These are phyloP conservation scores for Fraxinus paxiana DNA, from an alignment of 305 asterid genomes.

Conservation along the genomic window DNA sequence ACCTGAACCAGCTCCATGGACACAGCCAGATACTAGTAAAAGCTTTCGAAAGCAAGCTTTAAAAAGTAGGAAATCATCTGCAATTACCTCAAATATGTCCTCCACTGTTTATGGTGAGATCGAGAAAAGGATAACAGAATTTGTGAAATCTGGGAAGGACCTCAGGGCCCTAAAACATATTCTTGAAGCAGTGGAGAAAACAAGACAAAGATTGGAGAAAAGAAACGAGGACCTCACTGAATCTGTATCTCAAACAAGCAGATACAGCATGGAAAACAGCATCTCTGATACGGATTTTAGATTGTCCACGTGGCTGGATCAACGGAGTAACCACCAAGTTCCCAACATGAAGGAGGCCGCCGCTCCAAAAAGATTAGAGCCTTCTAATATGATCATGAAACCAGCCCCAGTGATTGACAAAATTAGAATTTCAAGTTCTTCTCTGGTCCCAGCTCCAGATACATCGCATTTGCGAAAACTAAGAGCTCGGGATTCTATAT, in stretches of 20 bases:
- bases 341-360: constrained; percentile 34
- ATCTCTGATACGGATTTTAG: constrained; percentile 22
- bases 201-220: constrained; percentile 48
- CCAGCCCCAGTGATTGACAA: constrained; percentile 19
- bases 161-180: constrained; percentile 88
- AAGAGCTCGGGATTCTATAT: constrained; percentile 6
- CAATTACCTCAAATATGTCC: constrained; percentile 35
- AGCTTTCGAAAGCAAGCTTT: constrained; percentile 41
- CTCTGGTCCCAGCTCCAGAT: constrained; percentile 10
- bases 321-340: constrained; percentile 28
- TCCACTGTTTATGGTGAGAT: constrained; percentile 76
- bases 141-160: constrained; percentile 76
- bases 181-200: constrained; percentile 76
- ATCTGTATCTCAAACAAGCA: constrained; percentile 31
- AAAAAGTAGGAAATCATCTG: constrained; percentile 34
- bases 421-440: constrained; percentile 17
- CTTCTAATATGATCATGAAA: constrained; percentile 36
- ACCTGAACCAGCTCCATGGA: constrained; percentile 79
- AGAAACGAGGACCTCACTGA: constrained; percentile 40
- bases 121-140: constrained; percentile 72
- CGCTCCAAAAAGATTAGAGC: constrained; percentile 37
- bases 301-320: constrained; percentile 26
- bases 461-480: constrained; percentile 18
- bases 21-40: constrained; percentile 44
- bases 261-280: constrained; percentile 26